Percentiles rank a stretch among this genome's conserved stretches.
Conservation (phyloP, 2,329 filamentous ascomycete species). For the Myrmaecium sp. region DNA sequence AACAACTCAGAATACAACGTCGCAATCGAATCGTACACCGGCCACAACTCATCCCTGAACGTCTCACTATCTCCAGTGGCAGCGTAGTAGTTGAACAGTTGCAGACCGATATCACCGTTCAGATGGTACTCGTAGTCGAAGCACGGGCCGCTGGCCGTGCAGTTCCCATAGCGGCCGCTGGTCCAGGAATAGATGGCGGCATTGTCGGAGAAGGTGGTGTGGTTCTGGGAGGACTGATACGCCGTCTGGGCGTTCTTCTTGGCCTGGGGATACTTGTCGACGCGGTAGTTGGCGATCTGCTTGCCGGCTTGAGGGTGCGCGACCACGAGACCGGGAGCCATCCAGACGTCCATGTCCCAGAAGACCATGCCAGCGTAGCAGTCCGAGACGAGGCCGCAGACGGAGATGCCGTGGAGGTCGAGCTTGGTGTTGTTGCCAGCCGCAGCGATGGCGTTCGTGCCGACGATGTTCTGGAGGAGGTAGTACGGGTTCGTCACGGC, state of each 20-base stretch:
- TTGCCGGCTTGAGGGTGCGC: slow-evolving; percentile 45
- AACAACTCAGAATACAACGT: slow-evolving; percentile 44
- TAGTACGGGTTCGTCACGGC: slow-evolving; percentile 40
- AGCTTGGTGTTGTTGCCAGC: slow-evolving; percentile 33
- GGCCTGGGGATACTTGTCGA: slow-evolving; percentile 42
- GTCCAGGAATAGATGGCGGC: slow-evolving; percentile 54
- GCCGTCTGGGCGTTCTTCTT: slow-evolving; percentile 39
- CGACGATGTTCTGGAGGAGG: slow-evolving; percentile 38
- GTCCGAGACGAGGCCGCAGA: slow-evolving; percentile 51
- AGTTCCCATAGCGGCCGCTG: slow-evolving; percentile 49
- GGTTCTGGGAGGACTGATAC: slow-evolving; percentile 41
- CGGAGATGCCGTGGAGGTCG: slow-evolving; percentile 46
- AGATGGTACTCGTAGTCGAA: slow-evolving; percentile 59
- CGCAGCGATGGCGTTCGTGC: slow-evolving; percentile 33
- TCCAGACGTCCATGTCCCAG: slow-evolving; percentile 52
- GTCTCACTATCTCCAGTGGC: slow-evolving; percentile 40
- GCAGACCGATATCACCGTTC: slow-evolving; percentile 51
- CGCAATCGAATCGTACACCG: slow-evolving; percentile 47
- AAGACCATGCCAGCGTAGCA: slow-evolving; percentile 51
- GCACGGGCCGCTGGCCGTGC: slow-evolving; percentile 42
- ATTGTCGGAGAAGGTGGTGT: slow-evolving; percentile 38
- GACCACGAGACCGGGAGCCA: slow-evolving; percentile 48
- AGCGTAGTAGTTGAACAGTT: slow-evolving; percentile 43
- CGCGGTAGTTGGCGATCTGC: slow-evolving; percentile 47
- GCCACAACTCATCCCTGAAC: slow-evolving; percentile 39